Conservation (phyloP, 306 rosid species). For the Crataegus laevigata region DNA sequence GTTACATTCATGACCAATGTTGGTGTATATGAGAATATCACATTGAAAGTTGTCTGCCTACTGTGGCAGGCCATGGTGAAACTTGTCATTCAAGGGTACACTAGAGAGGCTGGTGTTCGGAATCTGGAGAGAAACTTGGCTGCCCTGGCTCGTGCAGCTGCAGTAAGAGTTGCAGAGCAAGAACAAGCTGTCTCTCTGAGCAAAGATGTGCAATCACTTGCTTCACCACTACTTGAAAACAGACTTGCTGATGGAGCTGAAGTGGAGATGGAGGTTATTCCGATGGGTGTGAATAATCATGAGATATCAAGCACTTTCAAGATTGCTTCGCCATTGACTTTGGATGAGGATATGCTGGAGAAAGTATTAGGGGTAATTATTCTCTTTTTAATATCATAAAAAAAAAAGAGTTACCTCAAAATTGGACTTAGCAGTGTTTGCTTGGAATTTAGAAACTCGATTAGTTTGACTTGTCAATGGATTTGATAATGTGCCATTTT, state of each 20-base stretch:
- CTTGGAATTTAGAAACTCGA: neutral
- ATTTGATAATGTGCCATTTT: neutral
- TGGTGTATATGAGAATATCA: neutral
- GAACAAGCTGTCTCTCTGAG: slow-evolving; percentile 56
- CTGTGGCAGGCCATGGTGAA: slow-evolving; percentile 70
- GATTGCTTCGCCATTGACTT: slow-evolving; percentile 57
- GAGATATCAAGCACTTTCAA: slow-evolving; percentile 69
- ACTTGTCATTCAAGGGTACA: slow-evolving; percentile 80
- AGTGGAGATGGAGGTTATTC: slow-evolving; percentile 97
- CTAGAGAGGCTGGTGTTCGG: slow-evolving; percentile 99
- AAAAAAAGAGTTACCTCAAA: neutral
- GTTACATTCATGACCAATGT: neutral
- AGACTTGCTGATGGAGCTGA: slow-evolving; percentile 83
- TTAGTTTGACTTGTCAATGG: slow-evolving; percentile 1
- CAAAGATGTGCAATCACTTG: slow-evolving; percentile 66
- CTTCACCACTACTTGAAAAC: slow-evolving; percentile 75
- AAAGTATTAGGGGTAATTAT: slow-evolving; percentile 92
- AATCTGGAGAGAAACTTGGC: slow-evolving; percentile 84
- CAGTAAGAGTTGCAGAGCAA: slow-evolving; percentile 87
- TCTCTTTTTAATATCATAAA: neutral
- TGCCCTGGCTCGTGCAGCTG: slow-evolving; percentile 95
- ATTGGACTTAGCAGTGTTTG: neutral
- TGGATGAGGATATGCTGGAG: slow-evolving; percentile 91
- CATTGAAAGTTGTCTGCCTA: neutral
- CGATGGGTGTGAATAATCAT: slow-evolving; percentile 64